These are phyloP conservation scores for Oryza australiensis DNA, from an alignment of 176 grass and related monocot species.

Conservation along the genomic window DNA sequence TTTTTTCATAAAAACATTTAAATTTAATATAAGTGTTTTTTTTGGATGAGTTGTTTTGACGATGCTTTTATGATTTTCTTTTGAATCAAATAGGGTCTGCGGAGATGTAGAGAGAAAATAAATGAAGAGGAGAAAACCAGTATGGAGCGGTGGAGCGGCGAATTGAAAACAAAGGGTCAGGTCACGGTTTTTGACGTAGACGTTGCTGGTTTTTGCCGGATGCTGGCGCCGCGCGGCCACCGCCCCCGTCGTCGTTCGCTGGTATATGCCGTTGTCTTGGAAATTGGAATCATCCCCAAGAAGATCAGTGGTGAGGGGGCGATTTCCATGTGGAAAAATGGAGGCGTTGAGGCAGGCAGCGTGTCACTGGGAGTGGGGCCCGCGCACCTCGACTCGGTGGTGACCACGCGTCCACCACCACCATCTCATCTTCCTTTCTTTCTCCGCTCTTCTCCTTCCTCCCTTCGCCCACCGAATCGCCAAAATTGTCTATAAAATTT, in stretches of 20 bases:
- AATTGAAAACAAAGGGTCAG: not conserved
- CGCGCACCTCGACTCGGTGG: not conserved
- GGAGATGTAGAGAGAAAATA: not conserved
- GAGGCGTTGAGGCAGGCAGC: too few species aligned
- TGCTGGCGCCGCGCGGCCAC: not conserved
- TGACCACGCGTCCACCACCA: conserved; percentile 37
- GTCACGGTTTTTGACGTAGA: not conserved
- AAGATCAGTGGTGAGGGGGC: not conserved
- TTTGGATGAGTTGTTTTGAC: too few species aligned
- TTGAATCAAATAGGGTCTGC: too few species aligned
- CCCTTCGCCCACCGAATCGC: conserved; percentile 46
- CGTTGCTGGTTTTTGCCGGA: conserved; percentile 9
- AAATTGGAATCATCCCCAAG: conserved; percentile 20
- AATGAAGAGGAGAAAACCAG: not conserved
- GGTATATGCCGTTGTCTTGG: conserved; percentile 25
- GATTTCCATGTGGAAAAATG: too few species aligned
- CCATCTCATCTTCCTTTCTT: not conserved
- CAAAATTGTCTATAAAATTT: conserved; percentile 36
- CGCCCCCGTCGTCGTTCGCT: not conserved
- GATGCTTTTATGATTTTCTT: too few species aligned
- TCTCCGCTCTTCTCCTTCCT: not conserved
- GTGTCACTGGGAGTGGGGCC: not conserved
- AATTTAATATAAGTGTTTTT: too few species aligned
- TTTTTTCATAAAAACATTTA: too few species aligned
- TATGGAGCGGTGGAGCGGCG: not conserved